Evolutionary conservation across 1,284 basidiomycete genomes (phyloP), one percentile per base, ranked within the genome.

Genomic region (Trichosporon sp.): DNA sequence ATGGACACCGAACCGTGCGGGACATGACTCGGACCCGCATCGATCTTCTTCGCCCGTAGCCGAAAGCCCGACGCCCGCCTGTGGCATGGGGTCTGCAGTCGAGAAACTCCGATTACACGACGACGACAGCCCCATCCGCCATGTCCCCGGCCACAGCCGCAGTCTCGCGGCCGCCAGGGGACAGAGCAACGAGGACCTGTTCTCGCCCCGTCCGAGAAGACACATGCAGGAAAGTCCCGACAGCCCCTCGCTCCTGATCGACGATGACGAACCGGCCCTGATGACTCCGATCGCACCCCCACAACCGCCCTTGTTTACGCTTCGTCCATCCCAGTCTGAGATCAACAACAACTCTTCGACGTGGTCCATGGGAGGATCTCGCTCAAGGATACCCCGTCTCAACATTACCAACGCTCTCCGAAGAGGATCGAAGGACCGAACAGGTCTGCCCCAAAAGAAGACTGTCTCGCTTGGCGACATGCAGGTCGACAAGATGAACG

Each of bases 401-500:
- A 70, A 71, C 11, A 65, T 64, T 5, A 73, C 75, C 0, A 74
- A 74, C 63, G 74, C 56, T 67, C 69, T 46, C 37, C 75, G 58
- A 36, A 33, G 46, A 33, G 49, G 44, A 40, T 11, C 56, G n/a
- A 40, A 61, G 6, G 36, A 32, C 27, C 40, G 58, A 11, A 36
- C 70, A 65, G 16, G 71, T 69, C 40, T 54, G 4, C 59, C 49
- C 14, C 66, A 71, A 54, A 79, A 78, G 57, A 78, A 79, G 70
- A 70, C 78, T 0, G 71, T 78, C 19, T 78, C 76, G 0, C 71
- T 79, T 14, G 77, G 76, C 37, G 66, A 73, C 58, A 71, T 78
- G 54, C 71, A 73, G 34, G 69, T 65, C 10, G 69, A 71, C 58
- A 71, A 67, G 54, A 21, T 66, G 7, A 72, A 77, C 59, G 76